Evolutionary conservation across 805 yeast species (phyloP), one percentile per base, ranked within the genome.

Genomic region (Barnettozyma californica): DNA sequence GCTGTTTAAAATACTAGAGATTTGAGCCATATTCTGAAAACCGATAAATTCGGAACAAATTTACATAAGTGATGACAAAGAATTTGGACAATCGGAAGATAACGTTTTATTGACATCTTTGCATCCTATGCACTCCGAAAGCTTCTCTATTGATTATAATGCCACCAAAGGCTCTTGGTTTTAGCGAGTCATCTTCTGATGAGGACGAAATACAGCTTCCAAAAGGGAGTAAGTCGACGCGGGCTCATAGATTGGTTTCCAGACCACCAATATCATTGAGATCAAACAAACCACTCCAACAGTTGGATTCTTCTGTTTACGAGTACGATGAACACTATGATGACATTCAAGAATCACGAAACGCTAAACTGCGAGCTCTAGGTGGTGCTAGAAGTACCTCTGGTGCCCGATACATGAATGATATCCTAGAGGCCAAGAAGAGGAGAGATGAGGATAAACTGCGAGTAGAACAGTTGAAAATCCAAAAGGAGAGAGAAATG

Each of bases 321-420:
- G 69, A 65, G 13, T 77, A 74, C 52, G 83, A 76, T 49, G 80
- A 72, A 42, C 72, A 70, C 1, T 73, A 71, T 48, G 82, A 76
- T 37, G 60, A 63, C 4, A 68, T 76, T 33, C 54, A 46, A 55
- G 49, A 53, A 45, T 44, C 47, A n/a, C 45, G 52, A 45, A 45
- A 53, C 9, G 51, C 26, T n/a, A 51, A 46, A 43, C 23, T 49
- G 26, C 27, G 44, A 10, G 45, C 26, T 13, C 14, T 36, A 0
- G 44, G 45, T 9, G 45, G 43, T 10, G 39, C 26, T 9, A 16
- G 20, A 20, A 20, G n/a, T 14, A 19, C 31, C 5, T 26, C 23
- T 26, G 52, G 61, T 42, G 54, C 70, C 2, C 65, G 64, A 48
- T 75, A 76, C 50, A 68, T 80, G 46, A 63, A 59, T 2, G 63